Evolutionary conservation across 306 rosid genomes (phyloP), one percentile per base, ranked within the genome.

Genomic region (Ceratonia siliqua): DNA sequence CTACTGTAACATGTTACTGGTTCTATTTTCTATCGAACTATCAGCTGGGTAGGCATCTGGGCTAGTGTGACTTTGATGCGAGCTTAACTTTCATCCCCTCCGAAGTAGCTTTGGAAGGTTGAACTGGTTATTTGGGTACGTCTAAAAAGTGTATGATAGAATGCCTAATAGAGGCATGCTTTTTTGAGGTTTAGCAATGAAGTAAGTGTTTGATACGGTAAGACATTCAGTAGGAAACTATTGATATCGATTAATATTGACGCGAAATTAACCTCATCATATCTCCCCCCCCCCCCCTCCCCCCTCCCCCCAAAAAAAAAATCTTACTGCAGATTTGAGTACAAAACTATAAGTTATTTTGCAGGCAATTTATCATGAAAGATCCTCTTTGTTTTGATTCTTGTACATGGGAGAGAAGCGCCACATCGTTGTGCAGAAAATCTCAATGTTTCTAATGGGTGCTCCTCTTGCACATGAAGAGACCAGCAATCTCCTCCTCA

Each of bases 401-500:
- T 28, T 53, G 25, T 49, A 49, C 66, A 68, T 77, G 72, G 82
- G 52, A 62, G 78, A 56, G 66, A 70, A 57, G 46, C 4, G 4
- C 68, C 12, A 54, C 57, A 33, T 68, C 35, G 56, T 32, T 52
- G 73, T 72, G 48, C 24, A 45, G 77, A 76, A 57, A 57, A 69
- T 62, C 58, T 28, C 75, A 24, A 18, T 18, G 64, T 82, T 39
- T 8, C 66, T 81, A 41, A 89, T 85, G 90, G 87, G 74, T 75
- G 79, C 54, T 69, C 65, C 68, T 67, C 38, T 78, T 74, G 73
- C 89, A 81, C 78, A 89, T 86, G 97, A 91, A 83, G 87, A 80
- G 77, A 88, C 57, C 64, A 74, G 27, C 55, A 71, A 52, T 74
- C 68, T 63, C 73, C 80, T 81, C 77, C 43, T 58, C 74, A 53